Base-by-base conservation (phyloP, 257 asterid species). In the Penstemon davidsonii region DNA sequence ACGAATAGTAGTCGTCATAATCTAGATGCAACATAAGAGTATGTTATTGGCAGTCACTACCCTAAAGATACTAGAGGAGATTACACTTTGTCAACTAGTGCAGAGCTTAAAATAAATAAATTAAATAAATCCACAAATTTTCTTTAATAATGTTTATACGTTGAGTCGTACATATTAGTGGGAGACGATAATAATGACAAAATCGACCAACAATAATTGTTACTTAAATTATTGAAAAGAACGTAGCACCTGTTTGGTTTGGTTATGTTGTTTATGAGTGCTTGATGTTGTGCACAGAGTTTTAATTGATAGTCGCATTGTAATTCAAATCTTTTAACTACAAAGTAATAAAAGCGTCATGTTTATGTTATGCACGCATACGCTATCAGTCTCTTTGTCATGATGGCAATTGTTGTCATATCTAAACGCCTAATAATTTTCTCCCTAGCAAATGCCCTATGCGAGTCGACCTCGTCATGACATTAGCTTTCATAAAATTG, bases 1-100 rank as follows among this genome's bases (percentile, higher is more conserved):
- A 49, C 4, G 36, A 37, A 42, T 67, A 25, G 38, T 51, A 53
- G 42, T 3, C 11, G 64, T 57, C 38, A 41, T 61, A 44, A 61
- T 19, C 8, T 37, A 70, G 25, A 42, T 59, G 68, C 18, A 76
- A 36, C 6, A 41, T 13, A 5, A 8, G 33, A 12, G n/a, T 49
- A 57, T 50, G 72, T 36, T 74, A 79, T 71, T 77, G 80, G 67
- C 62, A 59, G 75, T 71, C 78, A 55, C 75, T 74, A 74, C 76
- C 62, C 69, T 60, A 60, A 64, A 77, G 78, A 81, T 67, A 73
- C 77, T 71, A 67, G 74, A 61, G 76, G 64, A 67, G 85, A 76
- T 77, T 55, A 73, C 62, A 80, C 66, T 76, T 73, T 80, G 82
- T 73, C 82, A 57, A 64, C 69, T 72, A 64, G 63, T 46, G 39